Base-by-base conservation (phyloP, 139 green algal species). In the Tetradesmus obliquus region DNA sequence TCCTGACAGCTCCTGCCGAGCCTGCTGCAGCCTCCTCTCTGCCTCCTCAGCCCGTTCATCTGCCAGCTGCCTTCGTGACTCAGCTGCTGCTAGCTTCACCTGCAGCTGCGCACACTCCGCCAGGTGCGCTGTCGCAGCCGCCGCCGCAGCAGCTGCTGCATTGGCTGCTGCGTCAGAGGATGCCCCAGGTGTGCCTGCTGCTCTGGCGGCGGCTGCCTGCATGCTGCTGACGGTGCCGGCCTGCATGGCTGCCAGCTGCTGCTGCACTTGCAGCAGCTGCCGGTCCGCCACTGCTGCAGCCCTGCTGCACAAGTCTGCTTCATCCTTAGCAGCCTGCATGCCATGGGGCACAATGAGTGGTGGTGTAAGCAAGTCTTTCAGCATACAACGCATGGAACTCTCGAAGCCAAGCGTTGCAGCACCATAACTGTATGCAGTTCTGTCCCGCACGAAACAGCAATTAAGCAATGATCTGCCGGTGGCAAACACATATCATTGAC, bases 61-160 rank as follows among this genome's bases (percentile, higher is more conserved):
- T 91, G 88, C 88, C 76, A 91, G 76, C 76, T 91, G 57, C 88
- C 76, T 55, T 19, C 88, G 53, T 0, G 76, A 87, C 76, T 87
- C 88, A 51, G 88, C 88, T 81, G 88, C 88, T 79, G 88, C 88
- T 4, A 91, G 58, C 32, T 51, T 32, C 7, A 88, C 83, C 24
- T 91, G 88, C 88, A 91, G 76, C 88, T 91, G 76, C n/a, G 88
- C 88, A 62, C 76, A 86, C 76, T 91, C 74, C 22, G 88, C 79
- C 5, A 86, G 22, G 2, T 86, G 88, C 55, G 88, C 88, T 66
- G 88, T 86, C 13, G 76, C 88, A 32, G 74, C 13, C 0, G 88
- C 88, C n/a, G 79, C 55, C 17, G n/a, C 76, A 62, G 88, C 76
- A 24, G 88, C 87, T 51, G 72, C 76, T 45, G 76, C 71, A 84